Evolutionary conservation across 176 grass and related monocot genomes (phyloP), one percentile per base, ranked within the genome.

Genomic region (Eleusine coracana): DNA sequence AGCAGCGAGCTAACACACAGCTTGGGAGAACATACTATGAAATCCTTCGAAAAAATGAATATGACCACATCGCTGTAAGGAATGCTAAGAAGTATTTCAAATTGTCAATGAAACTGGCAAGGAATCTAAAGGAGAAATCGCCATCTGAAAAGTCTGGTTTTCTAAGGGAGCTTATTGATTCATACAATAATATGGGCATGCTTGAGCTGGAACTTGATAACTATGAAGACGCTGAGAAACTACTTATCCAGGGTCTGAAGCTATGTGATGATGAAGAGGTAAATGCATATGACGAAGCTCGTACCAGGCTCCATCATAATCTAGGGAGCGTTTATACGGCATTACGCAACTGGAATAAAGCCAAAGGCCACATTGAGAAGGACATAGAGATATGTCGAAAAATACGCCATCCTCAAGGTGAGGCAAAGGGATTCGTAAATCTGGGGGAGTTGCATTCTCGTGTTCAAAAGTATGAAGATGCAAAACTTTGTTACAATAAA

Each of bases 21-120:
- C 92, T 98, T 41, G 96, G 92, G 27, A 87, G 92, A 77, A 95
- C 96, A 68, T 98, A 98, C 72, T 69, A 95, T 74, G 91, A 98
- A 73, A 91, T 98, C 20, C 87, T 98, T 84, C 63, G 83, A 75
- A 80, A 21, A 81, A 90, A 89, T 84, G 91, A 98, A 87, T 92
- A 59, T 25, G 96, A 98, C 70, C 87, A 93, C 46, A 70, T 54
- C 77, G 92, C 96, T 63, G 84, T 93, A 44, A 77, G 85, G 38
- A 98, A 98, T 89, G 96, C 92, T 27, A 98, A 93, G 50, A 98
- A 95, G 77, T 92, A 95, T 84, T 98, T 98, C 70, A 91, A 92
- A 84, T 85, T 23, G 40, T 46, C 96, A 37, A 90, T 92, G 96
- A 91, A 98, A 70, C 73, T 93, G 25, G 88, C 87, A 37, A 69